Percentiles rank a stretch among this genome's conserved stretches.
Evolutionary conservation across 768 basidiomycete genomes (phyloP).

Genomic region (Lentinula sp.): DNA sequence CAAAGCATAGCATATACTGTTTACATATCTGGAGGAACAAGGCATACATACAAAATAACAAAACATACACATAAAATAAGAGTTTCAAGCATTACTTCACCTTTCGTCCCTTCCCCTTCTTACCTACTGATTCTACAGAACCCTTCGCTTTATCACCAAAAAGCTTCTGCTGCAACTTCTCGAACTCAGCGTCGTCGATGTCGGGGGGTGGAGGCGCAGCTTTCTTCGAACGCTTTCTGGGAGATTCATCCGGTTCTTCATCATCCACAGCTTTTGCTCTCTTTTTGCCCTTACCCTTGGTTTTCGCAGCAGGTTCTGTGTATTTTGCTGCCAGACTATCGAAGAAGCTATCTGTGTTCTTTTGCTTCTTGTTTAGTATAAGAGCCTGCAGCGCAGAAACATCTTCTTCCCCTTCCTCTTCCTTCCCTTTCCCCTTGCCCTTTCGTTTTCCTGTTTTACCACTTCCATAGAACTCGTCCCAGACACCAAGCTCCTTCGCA

Average conservation of each 20-base stretch:
- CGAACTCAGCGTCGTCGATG: constrained; percentile 62
- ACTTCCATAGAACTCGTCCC: constrained; percentile 88
- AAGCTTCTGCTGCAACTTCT: constrained; percentile 50
- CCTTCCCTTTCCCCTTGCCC: constrained; percentile 31
- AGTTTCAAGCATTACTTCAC: constrained; percentile 18
- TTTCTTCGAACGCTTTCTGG: constrained; percentile 44
- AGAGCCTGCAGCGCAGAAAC: constrained; percentile 71
- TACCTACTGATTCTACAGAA: constrained; percentile 16
- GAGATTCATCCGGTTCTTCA: constrained; percentile 30
- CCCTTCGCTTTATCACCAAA: constrained; percentile 38
- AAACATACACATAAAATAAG: not conserved
- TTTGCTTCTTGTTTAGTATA: constrained; percentile 67
- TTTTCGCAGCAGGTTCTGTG: constrained; percentile 40
- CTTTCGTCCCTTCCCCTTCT: constrained; percentile 29
- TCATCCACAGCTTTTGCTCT: constrained; percentile 36
- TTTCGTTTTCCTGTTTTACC: constrained; percentile 61
- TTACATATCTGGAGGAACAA: not conserved
- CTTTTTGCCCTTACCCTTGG: constrained; percentile 46
- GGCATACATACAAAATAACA: constrained; percentile 2
- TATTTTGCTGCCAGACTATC: constrained; percentile 75
- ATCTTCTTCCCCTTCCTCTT: constrained; percentile 37
- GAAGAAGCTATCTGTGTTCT: constrained; percentile 66
- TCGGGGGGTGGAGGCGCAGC: constrained; percentile 41
- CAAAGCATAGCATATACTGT: not conserved
- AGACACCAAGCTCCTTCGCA: constrained; percentile 86